These are phyloP conservation scores for Voacanga thouarsii DNA, from an alignment of 257 asterid genomes.

Conservation along the genomic window DNA sequence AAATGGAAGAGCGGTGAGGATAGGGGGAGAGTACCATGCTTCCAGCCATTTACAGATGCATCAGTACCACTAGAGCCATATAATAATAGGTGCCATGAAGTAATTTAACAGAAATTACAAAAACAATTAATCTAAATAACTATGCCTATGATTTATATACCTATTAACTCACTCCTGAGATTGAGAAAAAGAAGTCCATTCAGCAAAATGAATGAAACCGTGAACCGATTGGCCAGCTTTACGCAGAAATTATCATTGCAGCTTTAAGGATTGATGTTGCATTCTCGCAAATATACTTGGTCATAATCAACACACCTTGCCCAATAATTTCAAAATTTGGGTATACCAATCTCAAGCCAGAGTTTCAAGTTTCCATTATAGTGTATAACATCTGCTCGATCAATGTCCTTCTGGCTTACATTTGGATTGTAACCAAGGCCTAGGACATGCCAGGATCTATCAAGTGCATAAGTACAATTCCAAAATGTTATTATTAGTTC, in stretches of 20 bases:
- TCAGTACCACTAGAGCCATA: slow-evolving; percentile 9
- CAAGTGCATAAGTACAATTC: slow-evolving; percentile 60
- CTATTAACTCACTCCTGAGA: too few relatives aligned
- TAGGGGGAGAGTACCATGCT: slow-evolving; percentile 12
- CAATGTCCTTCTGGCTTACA: too few relatives aligned
- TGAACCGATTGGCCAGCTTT: neutral
- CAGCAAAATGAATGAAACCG: slow-evolving; percentile 16
- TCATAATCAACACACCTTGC: slow-evolving; percentile 63
- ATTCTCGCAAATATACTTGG: slow-evolving; percentile 53
- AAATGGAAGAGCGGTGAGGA: neutral
- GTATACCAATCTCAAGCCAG: slow-evolving; percentile 88
- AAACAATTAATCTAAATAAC: too few relatives aligned
- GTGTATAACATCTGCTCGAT: slow-evolving; percentile 79
- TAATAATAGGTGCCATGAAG: slow-evolving; percentile 11
- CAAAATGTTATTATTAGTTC: too few relatives aligned
- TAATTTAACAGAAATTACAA: neutral
- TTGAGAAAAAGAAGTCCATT: slow-evolving; percentile 5
- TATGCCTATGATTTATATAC: too few relatives aligned
- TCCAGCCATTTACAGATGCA: slow-evolving; percentile 27
- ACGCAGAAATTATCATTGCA: slow-evolving; percentile 4
- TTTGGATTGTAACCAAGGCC: slow-evolving; percentile 89
- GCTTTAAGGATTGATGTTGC: too few relatives aligned
- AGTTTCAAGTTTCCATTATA: slow-evolving; percentile 90
- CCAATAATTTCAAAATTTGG: slow-evolving; percentile 74
- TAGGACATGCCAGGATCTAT: slow-evolving; percentile 81